Conservation (phyloP, 2,329 filamentous ascomycete species). For the Verticillium albo-atrum region DNA sequence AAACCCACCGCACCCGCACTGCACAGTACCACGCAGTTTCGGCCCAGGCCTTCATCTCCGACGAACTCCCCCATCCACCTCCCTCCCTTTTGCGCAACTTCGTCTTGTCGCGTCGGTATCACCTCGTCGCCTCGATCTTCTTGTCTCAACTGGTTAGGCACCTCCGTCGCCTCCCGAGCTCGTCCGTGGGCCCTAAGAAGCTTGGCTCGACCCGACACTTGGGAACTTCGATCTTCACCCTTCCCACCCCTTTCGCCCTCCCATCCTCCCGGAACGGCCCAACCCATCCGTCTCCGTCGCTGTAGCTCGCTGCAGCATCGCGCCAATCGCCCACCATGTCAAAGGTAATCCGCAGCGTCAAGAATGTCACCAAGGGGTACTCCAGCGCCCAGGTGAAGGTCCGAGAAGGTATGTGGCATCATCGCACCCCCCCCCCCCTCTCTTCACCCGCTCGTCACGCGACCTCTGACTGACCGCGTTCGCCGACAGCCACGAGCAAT, state of each 20-base stretch:
- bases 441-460: too few relatives aligned
- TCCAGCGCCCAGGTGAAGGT: conserved; percentile 96
- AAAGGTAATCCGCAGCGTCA: conserved; percentile 93
- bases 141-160: not conserved
- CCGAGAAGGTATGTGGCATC: conserved; percentile 71
- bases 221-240: not conserved
- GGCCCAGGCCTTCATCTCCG: not conserved
- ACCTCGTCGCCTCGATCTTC: not conserved
- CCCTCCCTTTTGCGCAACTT: not conserved
- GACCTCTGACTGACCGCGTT: conserved; percentile 20
- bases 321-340: conserved; percentile 63
- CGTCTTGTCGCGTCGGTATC: not conserved
- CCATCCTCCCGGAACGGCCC: not conserved
- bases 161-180: not conserved
- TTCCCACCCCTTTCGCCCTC: not conserved
- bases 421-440: not conserved
- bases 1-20: not conserved
- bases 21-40: not conserved
- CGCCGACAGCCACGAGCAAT: conserved; percentile 83
- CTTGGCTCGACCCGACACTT: not conserved
- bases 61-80: not conserved
- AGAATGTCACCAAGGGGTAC: conserved; percentile 99
- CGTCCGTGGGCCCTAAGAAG: not conserved
- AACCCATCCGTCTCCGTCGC: not conserved
- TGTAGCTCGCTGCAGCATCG: not conserved